These are phyloP conservation scores for Exophiala dermatitidis DNA, from an alignment of 2,329 filamentous ascomycete species.

Conservation along the genomic window DNA sequence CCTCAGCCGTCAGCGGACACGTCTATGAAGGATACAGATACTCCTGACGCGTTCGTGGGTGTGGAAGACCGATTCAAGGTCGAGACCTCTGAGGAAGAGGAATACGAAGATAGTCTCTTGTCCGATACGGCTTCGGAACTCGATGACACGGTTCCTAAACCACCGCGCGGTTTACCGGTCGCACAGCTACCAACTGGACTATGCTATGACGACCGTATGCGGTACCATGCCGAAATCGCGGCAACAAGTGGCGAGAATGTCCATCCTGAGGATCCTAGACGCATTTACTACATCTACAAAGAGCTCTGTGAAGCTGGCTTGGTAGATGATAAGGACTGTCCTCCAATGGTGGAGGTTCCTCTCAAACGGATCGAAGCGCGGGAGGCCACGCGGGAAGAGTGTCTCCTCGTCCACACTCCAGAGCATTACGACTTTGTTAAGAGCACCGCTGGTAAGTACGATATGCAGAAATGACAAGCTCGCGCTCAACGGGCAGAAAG, in stretches of 20 bases:
- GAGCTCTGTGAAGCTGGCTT: slow-evolving; percentile 76
- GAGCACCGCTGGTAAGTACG: slow-evolving; percentile 38
- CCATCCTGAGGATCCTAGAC: slow-evolving; percentile 87
- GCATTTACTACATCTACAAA: slow-evolving; percentile 89
- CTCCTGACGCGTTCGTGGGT: slow-evolving; percentile 15
- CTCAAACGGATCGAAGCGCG: slow-evolving; percentile 67
- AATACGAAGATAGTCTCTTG: slow-evolving; percentile 16
- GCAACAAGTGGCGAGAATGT: slow-evolving; percentile 58
- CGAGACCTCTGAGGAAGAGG: slow-evolving; percentile 22
- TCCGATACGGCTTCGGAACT: slow-evolving; percentile 22
- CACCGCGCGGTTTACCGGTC: slow-evolving; percentile 39
- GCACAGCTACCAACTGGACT: slow-evolving; percentile 61
- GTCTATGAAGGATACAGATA: slow-evolving; percentile 21
- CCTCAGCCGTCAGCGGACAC: slow-evolving; percentile 11
- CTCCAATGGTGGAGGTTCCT: slow-evolving; percentile 44
- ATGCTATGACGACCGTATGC: slow-evolving; percentile 93
- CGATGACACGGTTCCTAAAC: slow-evolving; percentile 30
- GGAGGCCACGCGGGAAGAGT: slow-evolving; percentile 69
- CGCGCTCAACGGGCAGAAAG: no score
- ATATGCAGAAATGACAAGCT: not conserved
- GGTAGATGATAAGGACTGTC: slow-evolving; percentile 53
- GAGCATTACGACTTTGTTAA: slow-evolving; percentile 74
- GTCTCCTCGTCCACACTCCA: slow-evolving; percentile 69
- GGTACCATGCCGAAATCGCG: slow-evolving; percentile 82
- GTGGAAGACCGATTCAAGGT: slow-evolving; percentile 16